Percentiles rank a stretch among this genome's conserved stretches.
Conservation (phyloP, 441 rosid species). For the Flueggea neowawraea region DNA sequence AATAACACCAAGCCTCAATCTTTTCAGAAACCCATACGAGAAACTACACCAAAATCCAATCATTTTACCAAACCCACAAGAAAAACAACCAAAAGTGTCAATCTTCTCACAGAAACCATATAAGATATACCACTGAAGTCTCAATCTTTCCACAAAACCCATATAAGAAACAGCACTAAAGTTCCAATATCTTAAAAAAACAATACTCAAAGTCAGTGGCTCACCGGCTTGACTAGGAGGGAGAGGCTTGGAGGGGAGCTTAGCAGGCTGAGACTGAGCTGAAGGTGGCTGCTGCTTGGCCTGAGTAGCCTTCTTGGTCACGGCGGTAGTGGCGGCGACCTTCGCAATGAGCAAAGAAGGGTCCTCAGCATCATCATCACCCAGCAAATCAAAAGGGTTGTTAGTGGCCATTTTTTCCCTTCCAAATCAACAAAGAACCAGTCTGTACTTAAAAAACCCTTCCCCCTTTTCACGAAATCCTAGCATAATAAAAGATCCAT, state of each 20-base stretch:
- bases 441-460: background rate
- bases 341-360: conserved; percentile 40
- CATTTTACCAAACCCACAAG: too few species aligned
- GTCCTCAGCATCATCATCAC: conserved; percentile 73
- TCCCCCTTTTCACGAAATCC: conserved; percentile 10
- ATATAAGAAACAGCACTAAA: too few species aligned
- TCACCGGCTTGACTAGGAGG: conserved; percentile 80
- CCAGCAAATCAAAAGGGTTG: conserved; percentile 81
- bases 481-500: conserved; percentile 29
- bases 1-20: too few species aligned
- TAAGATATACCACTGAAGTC: too few species aligned
- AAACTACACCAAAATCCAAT: too few species aligned
- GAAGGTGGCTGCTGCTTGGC: conserved; percentile 18
- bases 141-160: too few species aligned
- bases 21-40: too few species aligned
- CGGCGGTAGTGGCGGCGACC: conserved; percentile 9
- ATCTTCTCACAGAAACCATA: too few species aligned
- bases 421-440: background rate
- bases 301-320: conserved; percentile 36
- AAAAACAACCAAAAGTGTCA: too few species aligned
- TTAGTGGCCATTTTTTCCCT: conserved; percentile 53
- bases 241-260: conserved; percentile 60
- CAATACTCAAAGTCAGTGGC: background rate
- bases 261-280: conserved; percentile 37
- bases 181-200: too few species aligned